These are phyloP conservation scores for Verticillium nonalfalfae DNA, from an alignment of 2,329 filamentous ascomycete genomes.

Conservation along the genomic window DNA sequence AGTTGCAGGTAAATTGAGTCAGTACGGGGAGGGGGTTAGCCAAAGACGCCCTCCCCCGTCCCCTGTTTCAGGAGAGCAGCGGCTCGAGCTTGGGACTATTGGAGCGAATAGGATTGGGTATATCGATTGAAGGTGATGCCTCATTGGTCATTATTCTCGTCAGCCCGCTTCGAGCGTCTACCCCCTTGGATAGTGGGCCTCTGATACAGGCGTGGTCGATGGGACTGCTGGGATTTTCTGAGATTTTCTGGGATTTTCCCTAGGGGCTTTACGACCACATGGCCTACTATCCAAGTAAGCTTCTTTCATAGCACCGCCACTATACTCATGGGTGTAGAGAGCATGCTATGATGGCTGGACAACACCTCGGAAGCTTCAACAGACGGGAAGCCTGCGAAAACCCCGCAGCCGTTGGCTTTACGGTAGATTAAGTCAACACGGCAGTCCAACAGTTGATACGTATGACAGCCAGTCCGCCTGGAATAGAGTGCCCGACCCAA, in stretches of 20 bases:
- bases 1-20: background rate
- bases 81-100: background rate
- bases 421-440: background rate
- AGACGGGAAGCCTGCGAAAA: too few species aligned
- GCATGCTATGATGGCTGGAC: background rate
- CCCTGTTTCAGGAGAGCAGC: background rate
- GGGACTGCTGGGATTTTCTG: background rate
- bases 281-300: background rate
- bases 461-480: background rate
- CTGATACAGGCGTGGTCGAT: background rate
- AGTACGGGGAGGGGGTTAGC: background rate
- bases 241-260: background rate
- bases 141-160: background rate
- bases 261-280: background rate
- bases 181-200: background rate
- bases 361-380: background rate
- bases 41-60: background rate
- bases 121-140: background rate
- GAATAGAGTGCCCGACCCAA: background rate
- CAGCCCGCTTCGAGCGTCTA: background rate
- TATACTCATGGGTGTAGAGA: background rate
- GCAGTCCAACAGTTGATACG: background rate
- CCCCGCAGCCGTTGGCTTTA: too few species aligned
- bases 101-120: background rate
- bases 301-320: background rate